Evolutionary conservation across 2,329 filamentous ascomycete genomes (phyloP).

Genomic region (Curvularia lunata): DNA sequence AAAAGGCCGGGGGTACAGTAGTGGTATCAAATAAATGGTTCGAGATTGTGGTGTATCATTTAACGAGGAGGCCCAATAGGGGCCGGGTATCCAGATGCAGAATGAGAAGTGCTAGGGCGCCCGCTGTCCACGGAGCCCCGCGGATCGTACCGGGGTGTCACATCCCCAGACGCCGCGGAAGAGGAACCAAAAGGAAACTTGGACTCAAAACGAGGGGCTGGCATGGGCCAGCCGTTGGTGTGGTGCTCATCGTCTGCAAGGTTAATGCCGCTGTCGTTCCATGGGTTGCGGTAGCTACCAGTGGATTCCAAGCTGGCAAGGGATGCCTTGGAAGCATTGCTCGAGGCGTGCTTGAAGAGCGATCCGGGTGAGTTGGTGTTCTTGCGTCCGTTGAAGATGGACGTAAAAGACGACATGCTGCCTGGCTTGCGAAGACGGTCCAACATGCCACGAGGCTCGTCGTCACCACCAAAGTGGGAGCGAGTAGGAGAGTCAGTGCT

Average conservation of each 20-base stretch:
- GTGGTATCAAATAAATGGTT: conserved; percentile 38
- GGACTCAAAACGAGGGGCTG: conserved; percentile 57
- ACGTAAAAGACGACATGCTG: conserved; percentile 91
- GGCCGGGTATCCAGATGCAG: conserved; percentile 96
- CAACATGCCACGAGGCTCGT: conserved; percentile 79
- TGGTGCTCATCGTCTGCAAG: conserved; percentile 78
- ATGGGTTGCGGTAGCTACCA: conserved; percentile 94
- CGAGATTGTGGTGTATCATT: conserved; percentile 50
- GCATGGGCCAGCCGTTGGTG: conserved; percentile 49
- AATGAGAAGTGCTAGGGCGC: conserved; percentile 92
- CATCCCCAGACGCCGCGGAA: conserved; percentile 70
- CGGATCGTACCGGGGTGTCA: conserved; percentile 81
- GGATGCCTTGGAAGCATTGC: conserved; percentile 92
- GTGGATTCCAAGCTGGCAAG: conserved; percentile 95
- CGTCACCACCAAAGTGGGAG: conserved; percentile 79
- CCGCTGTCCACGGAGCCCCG: conserved; percentile 89
- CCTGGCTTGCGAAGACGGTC: conserved; percentile 93
- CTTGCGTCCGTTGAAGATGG: conserved; percentile 95
- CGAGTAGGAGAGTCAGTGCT: conserved; percentile 89
- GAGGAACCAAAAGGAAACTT: conserved; percentile 67
- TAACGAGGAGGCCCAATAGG: conserved; percentile 90
- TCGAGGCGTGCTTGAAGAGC: conserved; percentile 86
- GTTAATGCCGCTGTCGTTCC: conserved; percentile 97
- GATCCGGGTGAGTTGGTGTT: conserved; percentile 79
- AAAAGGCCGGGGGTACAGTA: conserved; percentile 41